Percentiles rank a stretch among this genome's conserved stretches.
phyloP scores from a whole-genome alignment of 75 land plant species.

The Selaginella tamariscina region DNA sequence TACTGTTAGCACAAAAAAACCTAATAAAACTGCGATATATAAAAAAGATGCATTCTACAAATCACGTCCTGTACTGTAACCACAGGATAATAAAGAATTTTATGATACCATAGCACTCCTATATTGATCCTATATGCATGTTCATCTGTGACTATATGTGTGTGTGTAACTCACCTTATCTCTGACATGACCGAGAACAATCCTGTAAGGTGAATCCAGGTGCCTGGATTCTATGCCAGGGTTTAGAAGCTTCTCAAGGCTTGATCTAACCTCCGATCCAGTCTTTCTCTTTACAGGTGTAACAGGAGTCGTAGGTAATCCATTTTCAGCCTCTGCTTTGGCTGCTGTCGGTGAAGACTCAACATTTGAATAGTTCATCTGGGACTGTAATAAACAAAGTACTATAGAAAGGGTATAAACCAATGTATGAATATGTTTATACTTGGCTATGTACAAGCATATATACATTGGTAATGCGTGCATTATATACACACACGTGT shows the following conservation, averaged over 20 bases:
- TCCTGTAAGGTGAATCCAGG: background rate
- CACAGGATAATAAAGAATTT: too few species aligned
- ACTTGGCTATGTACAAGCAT: background rate
- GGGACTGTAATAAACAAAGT: background rate
- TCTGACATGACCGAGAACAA: conserved; percentile 5
- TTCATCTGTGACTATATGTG: too few species aligned
- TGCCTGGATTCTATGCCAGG: background rate
- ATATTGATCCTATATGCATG: too few species aligned
- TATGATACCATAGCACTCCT: too few species aligned
- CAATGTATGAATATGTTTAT: background rate
- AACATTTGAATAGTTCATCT: background rate
- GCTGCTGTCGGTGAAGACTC: background rate
- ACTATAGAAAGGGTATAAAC: background rate
- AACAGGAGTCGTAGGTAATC: background rate
- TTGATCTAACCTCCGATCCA: background rate
- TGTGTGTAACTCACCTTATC: conserved; percentile 5
- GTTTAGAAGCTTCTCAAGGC: conserved; percentile 9
- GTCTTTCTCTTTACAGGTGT: background rate
- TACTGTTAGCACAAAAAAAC: background rate
- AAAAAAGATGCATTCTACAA: too few species aligned
- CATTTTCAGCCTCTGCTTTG: background rate
- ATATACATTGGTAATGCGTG: background rate
- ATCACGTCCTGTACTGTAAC: too few species aligned
- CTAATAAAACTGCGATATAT: too few species aligned
- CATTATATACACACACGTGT: background rate